phyloP scores from a whole-genome alignment of 352 stramenopile genomes.

The Globisporangium mamillatum region DNA sequence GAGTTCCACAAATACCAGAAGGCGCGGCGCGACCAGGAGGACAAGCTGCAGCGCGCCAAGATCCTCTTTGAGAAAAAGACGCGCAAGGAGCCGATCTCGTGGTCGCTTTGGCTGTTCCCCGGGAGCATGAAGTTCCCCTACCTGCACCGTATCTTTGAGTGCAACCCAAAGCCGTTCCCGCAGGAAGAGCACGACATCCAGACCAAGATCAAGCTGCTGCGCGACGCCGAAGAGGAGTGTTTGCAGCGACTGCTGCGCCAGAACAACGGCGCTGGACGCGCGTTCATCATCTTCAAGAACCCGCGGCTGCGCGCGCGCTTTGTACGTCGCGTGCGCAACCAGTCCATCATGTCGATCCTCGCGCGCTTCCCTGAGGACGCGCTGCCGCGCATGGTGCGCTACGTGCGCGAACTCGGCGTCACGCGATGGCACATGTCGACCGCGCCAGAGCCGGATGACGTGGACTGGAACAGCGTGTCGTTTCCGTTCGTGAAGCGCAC shows the following conservation, averaged over 20 bases:
- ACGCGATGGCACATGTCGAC: slow-evolving; percentile 75
- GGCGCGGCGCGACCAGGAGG: slow-evolving; percentile 46
- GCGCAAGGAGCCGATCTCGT: slow-evolving; percentile 44
- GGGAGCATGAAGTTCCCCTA: slow-evolving; percentile 74
- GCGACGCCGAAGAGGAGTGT: slow-evolving; percentile 45
- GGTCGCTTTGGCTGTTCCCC: slow-evolving; percentile 64
- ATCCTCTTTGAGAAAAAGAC: slow-evolving; percentile 43
- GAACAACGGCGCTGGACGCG: slow-evolving; percentile 70
- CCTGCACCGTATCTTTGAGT: slow-evolving; percentile 47
- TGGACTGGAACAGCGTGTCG: slow-evolving; percentile 85
- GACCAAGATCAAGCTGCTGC: slow-evolving; percentile 52
- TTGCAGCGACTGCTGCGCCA: slow-evolving; percentile 58
- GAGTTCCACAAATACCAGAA: slow-evolving; percentile 66
- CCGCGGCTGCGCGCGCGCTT: slow-evolving; percentile 69
- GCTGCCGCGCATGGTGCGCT: slow-evolving; percentile 57
- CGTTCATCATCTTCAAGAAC: slow-evolving; percentile 84
- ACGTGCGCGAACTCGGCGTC: slow-evolving; percentile 75
- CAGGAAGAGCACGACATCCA: slow-evolving; percentile 35
- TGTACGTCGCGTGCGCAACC: slow-evolving; percentile 68
- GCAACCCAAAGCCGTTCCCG: slow-evolving; percentile 41
- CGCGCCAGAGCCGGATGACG: slow-evolving; percentile 76
- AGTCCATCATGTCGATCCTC: slow-evolving; percentile 75
- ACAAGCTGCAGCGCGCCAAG: slow-evolving; percentile 53
- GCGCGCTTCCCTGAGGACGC: slow-evolving; percentile 62
- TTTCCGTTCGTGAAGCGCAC: slow-evolving; percentile 82